phyloP scores from a whole-genome alignment of 1,139 yeast species.

The Saccharomyces hybrid region DNA sequence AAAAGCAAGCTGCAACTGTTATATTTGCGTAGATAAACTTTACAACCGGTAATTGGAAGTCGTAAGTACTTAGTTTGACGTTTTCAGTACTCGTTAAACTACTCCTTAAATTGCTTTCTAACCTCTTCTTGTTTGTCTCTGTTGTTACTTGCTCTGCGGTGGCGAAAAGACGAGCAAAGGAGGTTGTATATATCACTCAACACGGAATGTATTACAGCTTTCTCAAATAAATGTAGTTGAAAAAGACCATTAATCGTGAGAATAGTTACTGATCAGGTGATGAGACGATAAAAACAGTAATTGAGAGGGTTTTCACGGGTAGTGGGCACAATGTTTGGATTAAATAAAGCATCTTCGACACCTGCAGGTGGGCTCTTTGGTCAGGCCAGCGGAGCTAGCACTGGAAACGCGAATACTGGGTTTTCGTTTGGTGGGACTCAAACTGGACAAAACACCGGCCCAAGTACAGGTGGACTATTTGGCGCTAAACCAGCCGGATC shows the following conservation, averaged over 20 bases:
- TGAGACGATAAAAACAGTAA: not conserved
- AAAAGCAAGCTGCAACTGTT: not conserved
- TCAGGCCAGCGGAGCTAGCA: conserved; percentile 8
- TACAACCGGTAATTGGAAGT: not conserved
- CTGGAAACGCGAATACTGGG: conserved; percentile 15
- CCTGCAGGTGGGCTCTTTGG: conserved; percentile 37
- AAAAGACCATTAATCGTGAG: not conserved
- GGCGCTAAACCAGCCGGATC: conserved; percentile 5
- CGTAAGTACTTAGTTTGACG: not conserved
- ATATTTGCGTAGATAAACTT: not conserved
- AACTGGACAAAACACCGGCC: conserved; percentile 5
- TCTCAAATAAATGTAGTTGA: not conserved
- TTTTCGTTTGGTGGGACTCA: conserved; percentile 29
- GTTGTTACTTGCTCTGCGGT: not conserved
- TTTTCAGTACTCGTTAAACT: not conserved
- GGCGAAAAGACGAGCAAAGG: not conserved
- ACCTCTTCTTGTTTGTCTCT: not conserved
- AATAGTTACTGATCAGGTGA: not conserved
- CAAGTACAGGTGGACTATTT: conserved; percentile 7
- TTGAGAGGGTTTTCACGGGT: not conserved
- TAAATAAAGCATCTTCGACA: not conserved
- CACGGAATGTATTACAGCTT: not conserved
- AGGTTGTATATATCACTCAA: not conserved
- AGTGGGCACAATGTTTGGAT: not conserved
- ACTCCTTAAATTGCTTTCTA: not conserved